Percentiles rank a stretch among this genome's conserved stretches.
These are phyloP conservation scores for Crotalaria pallida DNA, from an alignment of 306 rosid genomes.

Conservation along the genomic window DNA sequence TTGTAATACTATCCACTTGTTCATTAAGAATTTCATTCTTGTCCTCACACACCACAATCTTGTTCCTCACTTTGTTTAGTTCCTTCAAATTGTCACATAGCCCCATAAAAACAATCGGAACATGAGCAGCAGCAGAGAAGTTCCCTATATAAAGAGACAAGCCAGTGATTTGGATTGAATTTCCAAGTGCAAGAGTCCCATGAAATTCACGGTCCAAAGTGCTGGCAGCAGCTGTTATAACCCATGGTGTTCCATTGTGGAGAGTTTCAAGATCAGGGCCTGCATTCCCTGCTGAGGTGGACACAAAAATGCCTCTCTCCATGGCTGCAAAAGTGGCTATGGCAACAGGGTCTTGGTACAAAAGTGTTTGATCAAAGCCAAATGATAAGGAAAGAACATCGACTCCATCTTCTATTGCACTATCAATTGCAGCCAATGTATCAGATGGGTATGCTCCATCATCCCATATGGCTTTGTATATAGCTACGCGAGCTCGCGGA, in stretches of 20 bases:
- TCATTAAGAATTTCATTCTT: not conserved
- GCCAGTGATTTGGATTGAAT: slow-evolving; percentile 41
- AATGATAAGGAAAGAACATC: slow-evolving; percentile 69
- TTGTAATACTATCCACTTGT: slow-evolving; percentile 7
- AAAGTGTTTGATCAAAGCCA: slow-evolving; percentile 29
- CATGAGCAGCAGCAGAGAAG: slow-evolving; percentile 8
- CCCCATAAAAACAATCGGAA: slow-evolving; percentile 46
- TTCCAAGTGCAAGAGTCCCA: slow-evolving; percentile 40
- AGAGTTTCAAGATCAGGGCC: slow-evolving; percentile 40
- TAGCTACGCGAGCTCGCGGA: slow-evolving; percentile 56
- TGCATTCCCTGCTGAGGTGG: slow-evolving; percentile 58
- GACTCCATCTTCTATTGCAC: slow-evolving; percentile 64
- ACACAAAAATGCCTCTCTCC: slow-evolving; percentile 55
- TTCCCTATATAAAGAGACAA: slow-evolving; percentile 40
- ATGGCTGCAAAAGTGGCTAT: slow-evolving; percentile 69
- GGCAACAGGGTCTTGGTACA: slow-evolving; percentile 63
- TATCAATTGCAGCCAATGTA: slow-evolving; percentile 64
- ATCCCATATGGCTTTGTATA: slow-evolving; percentile 69
- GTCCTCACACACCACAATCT: slow-evolving; percentile 61
- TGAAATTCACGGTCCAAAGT: slow-evolving; percentile 50
- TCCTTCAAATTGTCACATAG: slow-evolving; percentile 23
- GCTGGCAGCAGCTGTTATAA: slow-evolving; percentile 61
- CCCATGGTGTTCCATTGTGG: slow-evolving; percentile 82
- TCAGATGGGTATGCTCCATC: slow-evolving; percentile 39
- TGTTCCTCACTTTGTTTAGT: slow-evolving; percentile 28